Conservation (phyloP, 2,329 filamentous ascomycete genomes). For the Colletotrichum magnum region DNA sequence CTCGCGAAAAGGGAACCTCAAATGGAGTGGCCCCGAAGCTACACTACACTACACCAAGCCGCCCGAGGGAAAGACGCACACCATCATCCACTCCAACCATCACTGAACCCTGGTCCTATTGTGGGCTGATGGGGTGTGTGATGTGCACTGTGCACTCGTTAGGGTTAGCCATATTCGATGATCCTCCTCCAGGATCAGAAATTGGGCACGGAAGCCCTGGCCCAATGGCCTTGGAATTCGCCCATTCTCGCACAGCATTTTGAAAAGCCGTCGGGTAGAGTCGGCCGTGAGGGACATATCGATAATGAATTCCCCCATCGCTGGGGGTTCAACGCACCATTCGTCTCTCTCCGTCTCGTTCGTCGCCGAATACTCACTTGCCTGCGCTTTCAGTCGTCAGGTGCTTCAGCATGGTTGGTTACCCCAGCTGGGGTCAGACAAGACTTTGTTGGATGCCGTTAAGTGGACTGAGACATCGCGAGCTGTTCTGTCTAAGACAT, state of each 20-base stretch:
- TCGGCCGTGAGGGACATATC: slow-evolving; percentile 28
- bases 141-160: slow-evolving; percentile 32
- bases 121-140: slow-evolving; percentile 21
- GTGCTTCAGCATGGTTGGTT: slow-evolving; percentile 14
- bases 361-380: slow-evolving; percentile 4
- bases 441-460: slow-evolving; percentile 34
- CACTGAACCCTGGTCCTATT: slow-evolving; percentile 2
- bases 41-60: slow-evolving; percentile 18
- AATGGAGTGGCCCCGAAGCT: slow-evolving; percentile 6
- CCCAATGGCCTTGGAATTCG: slow-evolving; percentile 33
- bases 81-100: slow-evolving; percentile 22
- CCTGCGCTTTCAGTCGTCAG: slow-evolving; percentile 6
- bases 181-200: slow-evolving; percentile 40
- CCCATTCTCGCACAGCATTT: slow-evolving; percentile 8
- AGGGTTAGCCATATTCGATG: slow-evolving; percentile 33
- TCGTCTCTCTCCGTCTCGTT: slow-evolving; percentile 8
- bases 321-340: slow-evolving; percentile 8
- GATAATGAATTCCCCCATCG: slow-evolving; percentile 23
- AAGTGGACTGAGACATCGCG: slow-evolving; percentile 15
- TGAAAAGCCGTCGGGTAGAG: slow-evolving; percentile 30
- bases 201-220: slow-evolving; percentile 30
- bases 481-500: slow-evolving; percentile 24
- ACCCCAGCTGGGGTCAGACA: slow-evolving; percentile 23
- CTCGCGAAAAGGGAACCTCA: slow-evolving; percentile 5
- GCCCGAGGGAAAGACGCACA: slow-evolving; percentile 4